Evolutionary conservation across 2,329 filamentous ascomycete species (phyloP), one percentile per base, ranked within the genome.

Genomic region (Elsinoe ampelina): DNA sequence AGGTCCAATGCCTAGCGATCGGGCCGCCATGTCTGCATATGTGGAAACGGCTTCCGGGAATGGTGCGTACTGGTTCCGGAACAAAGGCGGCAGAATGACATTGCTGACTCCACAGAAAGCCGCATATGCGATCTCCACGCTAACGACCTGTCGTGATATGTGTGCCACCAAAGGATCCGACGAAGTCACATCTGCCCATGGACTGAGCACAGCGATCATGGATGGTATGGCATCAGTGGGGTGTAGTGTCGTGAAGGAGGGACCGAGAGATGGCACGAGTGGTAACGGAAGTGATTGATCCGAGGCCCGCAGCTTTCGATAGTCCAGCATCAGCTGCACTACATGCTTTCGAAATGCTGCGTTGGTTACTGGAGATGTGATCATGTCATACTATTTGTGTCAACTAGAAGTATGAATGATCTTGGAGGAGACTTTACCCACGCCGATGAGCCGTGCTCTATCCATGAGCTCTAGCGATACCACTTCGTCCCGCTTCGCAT

Each of bases 131-230:
- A 97, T 80, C 69, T 98, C 93, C 38, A 95, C 79, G 68, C 90
- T 90, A 61, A 98, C 77, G 5, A 95, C 87, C 72, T 96, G 92
- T 43, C 88, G 83, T 35, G 92, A 96, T 58, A 97, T 80, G 68
- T 87, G 88, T 6, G 89, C 84, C 61, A 97, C 84, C 60, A 92
- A 72, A 5, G 90, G 87, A 69, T 96, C 86, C 1, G 83, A 74
- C 2, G 91, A 95, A 64, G 85, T 86, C 11, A 97, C 75, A 67
- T 97, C 91, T 62, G 95, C 92, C 92, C 92, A 97, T 5, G 89
- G 81, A 70, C 90, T 95, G n/a, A 83, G 83, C 58, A 86, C 85
- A 12, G 84, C 88, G 50, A 95, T 80, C 58, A 93, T 77, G 54
- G 90, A 87, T 61, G 83, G 83, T 59, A 90, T 82, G 60, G 80